Base-by-base conservation (phyloP, 2,329 filamentous ascomycete genomes). In the Bipolaris cookei region DNA sequence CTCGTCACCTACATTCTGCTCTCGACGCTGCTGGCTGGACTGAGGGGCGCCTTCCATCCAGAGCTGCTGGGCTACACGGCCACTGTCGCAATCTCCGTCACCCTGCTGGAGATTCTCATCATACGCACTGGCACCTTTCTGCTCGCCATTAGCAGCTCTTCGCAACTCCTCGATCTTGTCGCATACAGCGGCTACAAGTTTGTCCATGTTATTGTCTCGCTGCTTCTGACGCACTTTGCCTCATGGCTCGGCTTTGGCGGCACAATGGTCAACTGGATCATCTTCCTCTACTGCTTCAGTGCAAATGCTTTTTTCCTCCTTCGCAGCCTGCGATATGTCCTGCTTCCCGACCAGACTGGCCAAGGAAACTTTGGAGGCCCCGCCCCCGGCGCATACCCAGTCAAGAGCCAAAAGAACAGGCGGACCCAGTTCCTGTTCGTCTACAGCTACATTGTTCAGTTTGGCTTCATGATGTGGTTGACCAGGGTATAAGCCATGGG, bases 101-200 rank as follows among this genome's bases (percentile, higher is more conserved):
- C 98, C 14, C 77, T 91, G 20, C 83, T 97, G 51, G 95, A 99
- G 79, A 94, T 99, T 47, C 73, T 95, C n/a, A 87, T 91, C 35
- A 81, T 99, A 64, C 96, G 97, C 79, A 82, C 97, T 23, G 95
- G 94, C 50, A 96, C 91, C 76, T 99, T 98, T 74, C 87, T 99
- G 52, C 80, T 99, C 48, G 92, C 87, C 79, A 98, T 99, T 77
- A 96, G 88, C 68, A 96, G 95, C 74, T 91, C 96, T 66, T 95
- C 90, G 14, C 95, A 98, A 75, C 85, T 98, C 50, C 86, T 98
- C 56, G 95, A 99, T 70, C 80, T 99, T 48, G 89, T 99, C 51
- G 96, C 96, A 4, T 99, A 99, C 79, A 94, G 90, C 2, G 96
- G 96, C 18, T 99, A 99, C 81, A 99, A 99, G 78, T 99, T 99